A percentile compares a stretch with the other conserved stretches of the same genome.
Conservation (phyloP, 768 basidiomycete genomes). For the Rhodotorula graminis region DNA sequence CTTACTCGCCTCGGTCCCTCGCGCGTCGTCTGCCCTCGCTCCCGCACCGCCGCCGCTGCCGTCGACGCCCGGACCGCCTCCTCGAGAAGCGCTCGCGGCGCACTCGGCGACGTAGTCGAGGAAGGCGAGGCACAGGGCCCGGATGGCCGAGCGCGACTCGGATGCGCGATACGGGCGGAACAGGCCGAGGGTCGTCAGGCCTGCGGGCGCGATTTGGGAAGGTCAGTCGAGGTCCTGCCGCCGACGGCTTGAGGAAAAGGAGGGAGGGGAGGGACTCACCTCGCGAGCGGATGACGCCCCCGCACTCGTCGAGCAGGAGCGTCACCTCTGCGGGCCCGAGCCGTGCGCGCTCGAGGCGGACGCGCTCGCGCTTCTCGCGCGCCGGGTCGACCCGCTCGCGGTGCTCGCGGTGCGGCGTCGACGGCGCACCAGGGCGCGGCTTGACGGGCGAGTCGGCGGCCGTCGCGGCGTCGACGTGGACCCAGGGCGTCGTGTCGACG, state of each 20-base stretch:
- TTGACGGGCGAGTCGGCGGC: background rate
- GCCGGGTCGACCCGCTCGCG: background rate
- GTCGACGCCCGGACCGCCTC: too few relatives aligned
- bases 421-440: background rate
- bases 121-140: slow-evolving; percentile 25
- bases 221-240: too few relatives aligned
- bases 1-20: slow-evolving; percentile 23
- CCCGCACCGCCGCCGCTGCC: too few relatives aligned
- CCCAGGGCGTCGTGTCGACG: slow-evolving; percentile 4
- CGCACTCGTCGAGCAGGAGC: slow-evolving; percentile 13
- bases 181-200: slow-evolving; percentile 29
- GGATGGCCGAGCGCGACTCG: slow-evolving; percentile 6
- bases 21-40: background rate
- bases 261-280: background rate
- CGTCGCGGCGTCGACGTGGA: background rate
- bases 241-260: too few relatives aligned
- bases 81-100: background rate
- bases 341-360: slow-evolving; percentile 7
- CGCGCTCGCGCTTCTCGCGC: slow-evolving; percentile 9
- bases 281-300: slow-evolving; percentile 5
- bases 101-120: slow-evolving; percentile 29
- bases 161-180: slow-evolving; percentile 35
- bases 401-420: too few relatives aligned
- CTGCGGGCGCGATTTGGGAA: background rate
- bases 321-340: background rate